phyloP scores from a whole-genome alignment of 148 eudicot genomes.

The Amaranthus palmeri region DNA sequence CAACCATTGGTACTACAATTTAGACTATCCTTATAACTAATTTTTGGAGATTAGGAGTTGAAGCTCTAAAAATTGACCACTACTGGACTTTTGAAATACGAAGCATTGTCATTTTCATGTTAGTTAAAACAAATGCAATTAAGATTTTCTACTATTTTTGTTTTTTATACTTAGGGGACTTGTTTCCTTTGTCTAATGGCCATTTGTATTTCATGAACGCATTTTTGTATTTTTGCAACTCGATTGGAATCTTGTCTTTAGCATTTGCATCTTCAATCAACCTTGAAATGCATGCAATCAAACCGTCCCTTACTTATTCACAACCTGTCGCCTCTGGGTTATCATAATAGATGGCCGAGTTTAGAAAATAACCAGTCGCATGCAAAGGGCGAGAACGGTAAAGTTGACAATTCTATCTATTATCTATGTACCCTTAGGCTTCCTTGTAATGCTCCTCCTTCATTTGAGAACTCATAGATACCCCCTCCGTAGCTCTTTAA shows the following conservation, averaged over 20 bases:
- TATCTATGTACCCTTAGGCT: conserved; percentile 4
- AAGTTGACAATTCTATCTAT: conserved; percentile 3
- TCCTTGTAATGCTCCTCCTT: background rate
- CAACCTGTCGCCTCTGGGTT: background rate
- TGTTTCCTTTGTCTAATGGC: background rate
- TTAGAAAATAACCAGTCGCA: background rate
- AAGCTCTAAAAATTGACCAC: conserved; percentile 7
- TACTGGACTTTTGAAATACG: background rate
- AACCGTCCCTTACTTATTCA: background rate
- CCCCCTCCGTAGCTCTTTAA: conserved; percentile 9
- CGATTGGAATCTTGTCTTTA: background rate
- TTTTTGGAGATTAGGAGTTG: conserved; percentile 4
- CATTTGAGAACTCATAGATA: background rate
- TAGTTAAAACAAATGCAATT: no score
- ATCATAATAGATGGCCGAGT: background rate
- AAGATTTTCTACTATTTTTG: no score
- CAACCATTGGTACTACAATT: conserved; percentile 5
- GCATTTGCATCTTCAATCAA: background rate
- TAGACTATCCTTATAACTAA: conserved; percentile 11
- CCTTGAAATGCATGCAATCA: background rate
- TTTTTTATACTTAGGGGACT: background rate
- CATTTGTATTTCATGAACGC: background rate
- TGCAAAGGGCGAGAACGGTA: conserved; percentile 2
- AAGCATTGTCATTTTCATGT: no score
- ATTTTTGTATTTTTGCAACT: background rate